These are phyloP conservation scores for Tremella fuciformis DNA, from an alignment of 768 basidiomycete genomes.

Conservation along the genomic window DNA sequence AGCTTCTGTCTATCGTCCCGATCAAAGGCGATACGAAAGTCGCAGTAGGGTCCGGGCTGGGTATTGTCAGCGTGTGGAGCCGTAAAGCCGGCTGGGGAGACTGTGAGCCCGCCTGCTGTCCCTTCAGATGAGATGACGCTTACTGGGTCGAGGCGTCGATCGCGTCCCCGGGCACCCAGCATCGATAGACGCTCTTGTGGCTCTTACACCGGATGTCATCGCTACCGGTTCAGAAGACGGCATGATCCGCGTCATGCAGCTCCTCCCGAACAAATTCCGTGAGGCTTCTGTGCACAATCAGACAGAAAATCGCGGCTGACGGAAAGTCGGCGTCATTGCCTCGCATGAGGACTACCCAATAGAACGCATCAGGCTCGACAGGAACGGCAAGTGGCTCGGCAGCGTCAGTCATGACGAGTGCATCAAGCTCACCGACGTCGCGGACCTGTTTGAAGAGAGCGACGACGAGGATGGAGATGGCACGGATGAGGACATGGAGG, in stretches of 20 bases:
- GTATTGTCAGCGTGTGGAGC: slow-evolving; percentile 86
- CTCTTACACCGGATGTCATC: slow-evolving; percentile 67
- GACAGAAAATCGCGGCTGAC: background rate
- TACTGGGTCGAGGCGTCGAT: slow-evolving; percentile 20
- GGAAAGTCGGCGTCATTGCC: slow-evolving; percentile 71
- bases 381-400: slow-evolving; percentile 75
- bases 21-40: slow-evolving; percentile 84
- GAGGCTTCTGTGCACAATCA: slow-evolving; percentile 15
- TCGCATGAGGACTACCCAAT: slow-evolving; percentile 91
- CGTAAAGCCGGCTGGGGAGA: slow-evolving; percentile 82
- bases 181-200: slow-evolving; percentile 81
- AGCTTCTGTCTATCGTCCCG: slow-evolving; percentile 76
- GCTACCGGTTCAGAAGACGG: slow-evolving; percentile 92
- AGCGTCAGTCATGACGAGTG: slow-evolving; percentile 88
- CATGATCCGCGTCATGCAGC: slow-evolving; percentile 76
- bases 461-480: slow-evolving; percentile 51
- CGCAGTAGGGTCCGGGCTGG: slow-evolving; percentile 83
- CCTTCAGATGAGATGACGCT: background rate
- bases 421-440: slow-evolving; percentile 78
- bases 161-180: slow-evolving; percentile 69
- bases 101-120: slow-evolving; percentile 54
- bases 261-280: slow-evolving; percentile 78
- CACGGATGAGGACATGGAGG: slow-evolving; percentile 8
- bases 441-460: slow-evolving; percentile 66
- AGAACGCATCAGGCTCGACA: slow-evolving; percentile 73